These are phyloP conservation scores for Stephanodiscus triporus DNA, from an alignment of 108 stramenopile species.

Conservation along the genomic window DNA sequence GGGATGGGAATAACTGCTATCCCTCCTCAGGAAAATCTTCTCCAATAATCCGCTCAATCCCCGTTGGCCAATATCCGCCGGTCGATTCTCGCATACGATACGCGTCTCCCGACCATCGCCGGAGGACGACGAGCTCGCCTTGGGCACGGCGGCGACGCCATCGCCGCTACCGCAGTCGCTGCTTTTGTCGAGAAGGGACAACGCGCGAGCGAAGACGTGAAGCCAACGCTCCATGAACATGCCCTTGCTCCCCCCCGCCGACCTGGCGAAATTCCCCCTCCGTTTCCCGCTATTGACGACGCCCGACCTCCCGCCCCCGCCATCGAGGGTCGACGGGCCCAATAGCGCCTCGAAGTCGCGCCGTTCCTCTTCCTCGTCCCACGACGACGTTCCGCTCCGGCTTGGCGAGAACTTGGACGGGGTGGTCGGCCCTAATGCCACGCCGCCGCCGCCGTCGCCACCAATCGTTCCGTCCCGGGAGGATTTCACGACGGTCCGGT, in stretches of 20 bases:
- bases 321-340: conserved; percentile 6
- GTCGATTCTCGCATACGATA: conserved; percentile 3
- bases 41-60: conserved; percentile 17
- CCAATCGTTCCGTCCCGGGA: conserved; percentile 8
- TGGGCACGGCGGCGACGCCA: neutral
- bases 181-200: conserved; percentile 25
- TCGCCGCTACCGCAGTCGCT: neutral
- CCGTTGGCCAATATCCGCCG: conserved; percentile 1
- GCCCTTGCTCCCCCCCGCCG: conserved; percentile 27
- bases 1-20: conserved; percentile 19
- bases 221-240: conserved; percentile 60
- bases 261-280: neutral
- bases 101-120: neutral
- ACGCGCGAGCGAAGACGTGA: conserved; percentile 39
- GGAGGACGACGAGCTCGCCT: neutral
- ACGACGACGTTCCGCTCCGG: neutral
- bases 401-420: neutral
- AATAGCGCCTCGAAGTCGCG: conserved; percentile 42
- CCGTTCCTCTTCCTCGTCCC: conserved; percentile 41
- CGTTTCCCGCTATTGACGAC: neutral
- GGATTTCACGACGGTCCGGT: conserved; percentile 42
- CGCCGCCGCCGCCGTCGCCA: neutral
- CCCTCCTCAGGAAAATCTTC: conserved; percentile 31
- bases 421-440: neutral
- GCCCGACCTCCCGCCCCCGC: neutral